Conservation (phyloP, 1,284 basidiomycete genomes). For the Leccinum insigne region DNA sequence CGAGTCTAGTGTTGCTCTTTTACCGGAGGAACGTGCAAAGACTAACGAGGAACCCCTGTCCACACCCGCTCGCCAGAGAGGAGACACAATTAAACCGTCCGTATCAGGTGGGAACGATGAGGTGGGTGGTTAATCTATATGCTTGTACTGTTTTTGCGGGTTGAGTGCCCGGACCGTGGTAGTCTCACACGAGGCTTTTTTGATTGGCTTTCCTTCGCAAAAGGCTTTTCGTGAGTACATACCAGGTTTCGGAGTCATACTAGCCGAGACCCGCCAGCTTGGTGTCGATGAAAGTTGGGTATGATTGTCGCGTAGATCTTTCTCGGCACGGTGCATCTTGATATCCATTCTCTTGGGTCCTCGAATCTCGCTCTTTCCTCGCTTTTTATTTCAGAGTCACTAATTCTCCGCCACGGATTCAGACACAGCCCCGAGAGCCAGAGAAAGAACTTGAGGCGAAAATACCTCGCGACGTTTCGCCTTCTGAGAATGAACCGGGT, state of each 20-base stretch:
- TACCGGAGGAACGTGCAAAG: conserved; percentile 33
- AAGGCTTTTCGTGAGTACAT: not conserved
- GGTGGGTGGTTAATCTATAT: conserved; percentile 18
- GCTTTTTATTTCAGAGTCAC: not conserved
- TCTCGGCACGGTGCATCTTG: not conserved
- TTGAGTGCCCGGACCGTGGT: not conserved
- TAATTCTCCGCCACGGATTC: conserved; percentile 10
- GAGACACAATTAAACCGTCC: conserved; percentile 21
- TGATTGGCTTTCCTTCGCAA: not conserved
- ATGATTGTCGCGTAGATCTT: not conserved
- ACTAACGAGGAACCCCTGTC: not conserved
- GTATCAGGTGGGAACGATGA: conserved; percentile 10
- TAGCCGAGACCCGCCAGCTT: not conserved
- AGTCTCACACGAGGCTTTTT: not conserved
- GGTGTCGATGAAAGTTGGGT: not conserved
- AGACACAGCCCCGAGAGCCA: conserved; percentile 4
- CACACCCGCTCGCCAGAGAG: conserved; percentile 12
- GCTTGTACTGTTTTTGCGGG: not conserved
- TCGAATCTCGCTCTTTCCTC: not conserved
- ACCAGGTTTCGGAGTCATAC: not conserved
- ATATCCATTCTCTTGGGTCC: not conserved
- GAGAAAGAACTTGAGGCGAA: conserved; percentile 1
- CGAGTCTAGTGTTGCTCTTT: conserved; percentile 32
- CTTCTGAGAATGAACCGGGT: not conserved
- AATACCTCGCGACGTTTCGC: not conserved